Percentiles rank a stretch among this genome's conserved stretches.
Evolutionary conservation across 2,329 filamentous ascomycete species (phyloP).

Genomic region (Penicillium sp.): DNA sequence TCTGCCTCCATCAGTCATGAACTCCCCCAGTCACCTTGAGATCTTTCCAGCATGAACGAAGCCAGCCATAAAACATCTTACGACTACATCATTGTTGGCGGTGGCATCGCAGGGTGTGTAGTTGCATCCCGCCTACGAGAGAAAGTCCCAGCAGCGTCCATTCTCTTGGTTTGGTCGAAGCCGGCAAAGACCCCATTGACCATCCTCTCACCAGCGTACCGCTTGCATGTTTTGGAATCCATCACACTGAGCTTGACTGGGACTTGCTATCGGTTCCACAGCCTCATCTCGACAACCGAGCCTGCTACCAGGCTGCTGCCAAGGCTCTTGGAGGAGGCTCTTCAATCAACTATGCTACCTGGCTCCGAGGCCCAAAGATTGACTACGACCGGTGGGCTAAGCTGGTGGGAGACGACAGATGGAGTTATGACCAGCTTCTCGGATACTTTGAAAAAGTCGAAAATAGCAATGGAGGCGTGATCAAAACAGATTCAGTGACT

Average conservation of each 20-base stretch:
- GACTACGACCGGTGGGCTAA: constrained; percentile 26
- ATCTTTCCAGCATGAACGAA: no score
- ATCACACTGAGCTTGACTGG: constrained; percentile 30
- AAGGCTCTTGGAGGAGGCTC: constrained; percentile 29
- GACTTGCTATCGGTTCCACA: constrained; percentile 34
- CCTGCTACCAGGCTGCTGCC: constrained; percentile 29
- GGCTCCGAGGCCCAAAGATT: constrained; percentile 17
- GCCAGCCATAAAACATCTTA: no score
- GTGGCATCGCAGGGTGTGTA: constrained; percentile 9
- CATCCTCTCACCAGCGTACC: constrained; percentile 7
- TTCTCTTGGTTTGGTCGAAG: constrained; percentile 8
- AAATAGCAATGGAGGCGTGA: constrained; percentile 7
- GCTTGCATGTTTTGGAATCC: constrained; percentile 19
- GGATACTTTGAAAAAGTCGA: constrained; percentile 20
- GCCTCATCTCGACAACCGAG: constrained; percentile 24
- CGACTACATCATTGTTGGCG: constrained; percentile 12
- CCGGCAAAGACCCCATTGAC: constrained; percentile 1
- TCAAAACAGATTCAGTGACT: constrained; percentile 6
- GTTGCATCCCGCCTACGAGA: constrained; percentile 5
- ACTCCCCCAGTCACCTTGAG: no score
- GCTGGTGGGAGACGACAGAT: constrained; percentile 17
- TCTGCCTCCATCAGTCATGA: no score
- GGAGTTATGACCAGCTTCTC: constrained; percentile 23
- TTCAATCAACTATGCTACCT: constrained; percentile 31
- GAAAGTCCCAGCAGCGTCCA: constrained; percentile 2